Evolutionary conservation across 1,139 yeast species (phyloP).

Genomic region (Arxiozyma telluris): DNA sequence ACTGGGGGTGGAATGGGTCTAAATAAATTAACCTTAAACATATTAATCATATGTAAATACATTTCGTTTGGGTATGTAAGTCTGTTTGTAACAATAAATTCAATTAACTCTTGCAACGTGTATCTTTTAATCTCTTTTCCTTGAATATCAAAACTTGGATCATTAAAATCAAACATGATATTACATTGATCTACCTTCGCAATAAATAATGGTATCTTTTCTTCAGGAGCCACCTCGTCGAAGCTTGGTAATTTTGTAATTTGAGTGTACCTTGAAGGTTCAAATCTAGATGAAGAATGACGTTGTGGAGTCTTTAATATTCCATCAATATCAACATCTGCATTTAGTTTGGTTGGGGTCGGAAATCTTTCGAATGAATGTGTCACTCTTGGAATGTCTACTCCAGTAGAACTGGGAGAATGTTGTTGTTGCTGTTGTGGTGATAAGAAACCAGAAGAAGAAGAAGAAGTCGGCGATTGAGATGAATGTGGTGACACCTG

Average conservation of each 20-base stretch:
- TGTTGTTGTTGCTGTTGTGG: constrained; percentile 6
- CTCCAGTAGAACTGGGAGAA: constrained; percentile 21
- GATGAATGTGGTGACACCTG: constrained; percentile 8
- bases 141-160: constrained; percentile 82
- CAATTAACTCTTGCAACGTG: constrained; percentile 81
- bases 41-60: constrained; percentile 77
- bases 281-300: constrained; percentile 89
- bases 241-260: constrained; percentile 78
- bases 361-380: constrained; percentile 40
- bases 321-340: constrained; percentile 44
- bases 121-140: constrained; percentile 88
- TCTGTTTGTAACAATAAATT: constrained; percentile 73
- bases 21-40: constrained; percentile 83
- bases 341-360: constrained; percentile 35
- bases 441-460: constrained; percentile 7
- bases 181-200: constrained; percentile 92
- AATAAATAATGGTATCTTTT: constrained; percentile 71
- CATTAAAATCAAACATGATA: constrained; percentile 85
- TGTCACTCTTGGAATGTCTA: constrained; percentile 37
- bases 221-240: constrained; percentile 83
- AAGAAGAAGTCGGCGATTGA: constrained; percentile 8
- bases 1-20: constrained; percentile 98
- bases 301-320: constrained; percentile 72
- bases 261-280: constrained; percentile 66
- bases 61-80: constrained; percentile 84